Evolutionary conservation across 2,329 filamentous ascomycete species (phyloP), one percentile per base, ranked within the genome.

Genomic region (Botrytis porri): DNA sequence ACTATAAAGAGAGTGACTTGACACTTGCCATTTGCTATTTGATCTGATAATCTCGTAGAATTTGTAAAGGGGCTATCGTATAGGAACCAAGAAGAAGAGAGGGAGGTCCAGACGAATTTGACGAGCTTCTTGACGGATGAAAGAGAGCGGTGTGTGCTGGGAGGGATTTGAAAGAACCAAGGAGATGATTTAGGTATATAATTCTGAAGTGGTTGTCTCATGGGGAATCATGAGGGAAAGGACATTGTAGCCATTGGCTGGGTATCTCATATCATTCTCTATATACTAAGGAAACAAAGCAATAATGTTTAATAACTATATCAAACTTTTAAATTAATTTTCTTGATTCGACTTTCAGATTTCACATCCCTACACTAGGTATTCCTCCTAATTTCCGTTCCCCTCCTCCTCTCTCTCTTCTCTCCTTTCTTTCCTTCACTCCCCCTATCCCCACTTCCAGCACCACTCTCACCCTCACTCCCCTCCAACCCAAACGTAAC

Each of bases 401-500:
- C 45, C 9, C 48, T 29, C 10, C 32, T 39, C 14, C n/a, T 39
- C 32, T n/a, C 18, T 7, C 7, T 51, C 8, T 12, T 29, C 6
- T 32, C 25, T 5, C 39, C 12, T 14, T 22, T 20, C 12, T 29
- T 12, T 3, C 3, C n/a, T 5, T 59, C 18, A 9, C n/a, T 35
- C n/a, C 41, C 51, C 14, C 41, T 22, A 12, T 41, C 48, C 4
- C 39, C 35, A 54, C 29, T 9, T 6, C 12, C 25, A 9, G 1
- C 45, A 6, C 37, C 1, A 22, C 25, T 16, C n/a, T 32, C 20
- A 37, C 20, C 35, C 35, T 25, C 35, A 7, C 22, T 3, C 4
- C 25, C n/a, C 61, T 71, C 69, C 60, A 71, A 41, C n/a, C 18
- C 37, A 66, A 71, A 71, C 6, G 59, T 59, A 62, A 71, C 51